Evolutionary conservation across 768 basidiomycete genomes (phyloP).

Genomic region (Macrolepiota dolichaula): DNA sequence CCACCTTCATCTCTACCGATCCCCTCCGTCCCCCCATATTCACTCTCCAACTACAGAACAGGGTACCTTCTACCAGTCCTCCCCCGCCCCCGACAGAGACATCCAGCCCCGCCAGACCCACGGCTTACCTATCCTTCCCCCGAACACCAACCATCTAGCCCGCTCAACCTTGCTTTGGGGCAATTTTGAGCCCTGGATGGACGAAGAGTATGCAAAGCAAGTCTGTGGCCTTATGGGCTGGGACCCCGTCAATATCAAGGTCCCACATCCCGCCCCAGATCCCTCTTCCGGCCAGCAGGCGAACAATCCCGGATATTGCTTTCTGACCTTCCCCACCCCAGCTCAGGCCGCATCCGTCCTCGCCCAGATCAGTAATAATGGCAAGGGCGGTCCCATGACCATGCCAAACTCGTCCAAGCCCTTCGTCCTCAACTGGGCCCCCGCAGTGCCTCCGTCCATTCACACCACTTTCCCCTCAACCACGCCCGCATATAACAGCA

Average conservation of each 20-base stretch:
- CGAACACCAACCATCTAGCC: conserved; percentile 25
- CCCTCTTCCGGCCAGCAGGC: conserved; percentile 56
- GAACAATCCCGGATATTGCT: conserved; percentile 87
- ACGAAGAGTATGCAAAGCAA: conserved; percentile 90
- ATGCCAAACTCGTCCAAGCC: conserved; percentile 89
- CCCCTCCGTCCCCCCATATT: conserved; percentile 23
- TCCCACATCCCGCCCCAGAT: conserved; percentile 62
- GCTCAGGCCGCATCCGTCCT: conserved; percentile 69
- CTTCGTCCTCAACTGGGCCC: conserved; percentile 81
- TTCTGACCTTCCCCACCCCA: conserved; percentile 78
- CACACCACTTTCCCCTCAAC: conserved; percentile 28
- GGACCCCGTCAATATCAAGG: conserved; percentile 73
- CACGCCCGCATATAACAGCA: conserved; percentile 22
- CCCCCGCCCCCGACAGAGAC: conserved; percentile 30
- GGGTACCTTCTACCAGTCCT: conserved; percentile 22
- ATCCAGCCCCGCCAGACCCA: conserved; percentile 25
- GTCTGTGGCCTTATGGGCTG: conserved; percentile 86
- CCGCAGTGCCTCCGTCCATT: conserved; percentile 29
- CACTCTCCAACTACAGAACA: conserved; percentile 17
- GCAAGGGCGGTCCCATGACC: conserved; percentile 40
- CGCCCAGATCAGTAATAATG: conserved; percentile 53
- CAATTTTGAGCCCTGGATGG: conserved; percentile 95
- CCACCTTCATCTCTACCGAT: conserved; percentile 32
- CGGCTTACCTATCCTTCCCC: conserved; percentile 17
- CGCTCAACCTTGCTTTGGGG: conserved; percentile 80